These are phyloP conservation scores for Taphrina flavorubra DNA, from an alignment of 1,139 yeast genomes.

Conservation along the genomic window DNA sequence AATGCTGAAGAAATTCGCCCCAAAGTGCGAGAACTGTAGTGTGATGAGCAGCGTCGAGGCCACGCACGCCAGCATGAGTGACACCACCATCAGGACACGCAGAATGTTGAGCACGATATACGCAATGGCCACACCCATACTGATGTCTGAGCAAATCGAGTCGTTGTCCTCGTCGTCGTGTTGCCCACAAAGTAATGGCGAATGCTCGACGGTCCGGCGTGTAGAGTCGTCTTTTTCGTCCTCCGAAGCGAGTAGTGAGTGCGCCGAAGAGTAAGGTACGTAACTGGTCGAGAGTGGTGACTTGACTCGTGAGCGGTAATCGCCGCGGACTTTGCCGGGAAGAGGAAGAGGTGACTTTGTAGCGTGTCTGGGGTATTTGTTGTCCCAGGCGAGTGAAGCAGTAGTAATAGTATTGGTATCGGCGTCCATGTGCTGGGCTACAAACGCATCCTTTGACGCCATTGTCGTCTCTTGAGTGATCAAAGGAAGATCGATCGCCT, in stretches of 20 bases:
- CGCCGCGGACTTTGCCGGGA: background rate
- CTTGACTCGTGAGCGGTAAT: background rate
- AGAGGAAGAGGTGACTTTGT: background rate
- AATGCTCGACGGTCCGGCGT: background rate
- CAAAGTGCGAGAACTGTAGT: conserved; percentile 12
- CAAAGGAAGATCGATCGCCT: background rate
- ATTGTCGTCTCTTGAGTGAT: background rate
- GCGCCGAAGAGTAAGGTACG: background rate
- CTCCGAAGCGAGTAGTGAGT: background rate
- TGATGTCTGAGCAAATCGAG: conserved; percentile 11
- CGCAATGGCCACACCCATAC: conserved; percentile 21
- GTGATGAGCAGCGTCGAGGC: conserved; percentile 24
- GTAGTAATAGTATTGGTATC: background rate
- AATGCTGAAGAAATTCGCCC: conserved; percentile 24
- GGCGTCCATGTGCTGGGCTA: background rate
- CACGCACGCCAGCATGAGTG: conserved; percentile 18
- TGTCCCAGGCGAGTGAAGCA: background rate
- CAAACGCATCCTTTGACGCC: background rate
- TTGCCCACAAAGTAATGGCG: background rate
- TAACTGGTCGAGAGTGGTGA: conserved; percentile 10
- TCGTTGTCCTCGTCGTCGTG: background rate
- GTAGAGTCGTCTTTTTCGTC: background rate
- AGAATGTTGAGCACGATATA: conserved; percentile 35
- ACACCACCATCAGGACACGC: conserved; percentile 16
- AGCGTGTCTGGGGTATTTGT: background rate